Conservation (phyloP, 768 basidiomycete genomes). For the Suillus brevipes region DNA sequence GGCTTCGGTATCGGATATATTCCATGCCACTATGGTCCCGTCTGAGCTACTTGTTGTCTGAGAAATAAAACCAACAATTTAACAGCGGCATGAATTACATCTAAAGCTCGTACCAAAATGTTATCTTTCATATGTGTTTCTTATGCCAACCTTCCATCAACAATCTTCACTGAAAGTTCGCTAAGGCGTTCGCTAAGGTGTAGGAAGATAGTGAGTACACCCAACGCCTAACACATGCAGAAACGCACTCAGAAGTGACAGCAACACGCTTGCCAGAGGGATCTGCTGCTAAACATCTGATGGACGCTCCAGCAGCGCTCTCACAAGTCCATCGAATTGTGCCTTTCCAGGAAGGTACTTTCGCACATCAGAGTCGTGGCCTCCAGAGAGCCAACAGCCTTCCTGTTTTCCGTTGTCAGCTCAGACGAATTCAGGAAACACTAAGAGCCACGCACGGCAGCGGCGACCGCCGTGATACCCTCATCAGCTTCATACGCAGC, state of each 20-base stretch:
- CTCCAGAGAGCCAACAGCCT: slow-evolving; percentile 55
- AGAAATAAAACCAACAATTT: neutral
- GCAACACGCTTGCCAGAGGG: slow-evolving; percentile 74
- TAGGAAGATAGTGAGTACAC: slow-evolving; percentile 15
- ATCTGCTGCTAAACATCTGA: slow-evolving; percentile 78
- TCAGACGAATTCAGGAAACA: slow-evolving; percentile 4
- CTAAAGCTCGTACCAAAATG: slow-evolving; percentile 62
- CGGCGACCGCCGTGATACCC: slow-evolving; percentile 60
- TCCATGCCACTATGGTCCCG: slow-evolving; percentile 86
- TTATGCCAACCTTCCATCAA: slow-evolving; percentile 77
- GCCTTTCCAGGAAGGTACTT: slow-evolving; percentile 62
- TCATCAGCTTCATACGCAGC: slow-evolving; percentile 66
- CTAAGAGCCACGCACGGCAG: slow-evolving; percentile 46
- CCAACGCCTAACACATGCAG: neutral
- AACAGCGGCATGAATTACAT: neutral
- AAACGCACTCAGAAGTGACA: slow-evolving; percentile 80
- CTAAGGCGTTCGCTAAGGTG: too few species aligned
- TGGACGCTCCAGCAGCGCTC: slow-evolving; percentile 60
- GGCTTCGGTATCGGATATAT: slow-evolving; percentile 58
- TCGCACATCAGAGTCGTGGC: slow-evolving; percentile 70
- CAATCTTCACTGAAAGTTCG: slow-evolving; percentile 72
- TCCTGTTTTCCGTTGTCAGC: slow-evolving; percentile 29
- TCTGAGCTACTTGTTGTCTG: slow-evolving; percentile 86
- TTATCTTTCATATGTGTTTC: slow-evolving; percentile 72
- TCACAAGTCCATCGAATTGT: slow-evolving; percentile 63